Percentiles rank a stretch among this genome's conserved stretches.
Evolutionary conservation across 2,329 filamentous ascomycete species (phyloP).

Genomic region (Fusarium subtropicale): DNA sequence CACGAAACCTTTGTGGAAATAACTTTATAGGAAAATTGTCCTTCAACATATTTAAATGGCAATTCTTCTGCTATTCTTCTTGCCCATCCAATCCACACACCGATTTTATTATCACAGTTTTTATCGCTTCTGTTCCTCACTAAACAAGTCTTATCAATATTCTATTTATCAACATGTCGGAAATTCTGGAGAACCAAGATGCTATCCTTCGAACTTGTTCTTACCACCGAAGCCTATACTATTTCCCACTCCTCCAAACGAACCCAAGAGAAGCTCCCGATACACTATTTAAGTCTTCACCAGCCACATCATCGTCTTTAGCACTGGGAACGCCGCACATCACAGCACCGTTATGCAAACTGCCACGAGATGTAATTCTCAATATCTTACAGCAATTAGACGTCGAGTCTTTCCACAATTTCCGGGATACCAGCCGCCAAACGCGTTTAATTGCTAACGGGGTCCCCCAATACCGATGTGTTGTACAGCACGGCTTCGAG

Average conservation of each 20-base stretch:
- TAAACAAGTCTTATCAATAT: too few species aligned
- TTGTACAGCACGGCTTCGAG: background rate
- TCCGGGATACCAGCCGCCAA: constrained; percentile 5
- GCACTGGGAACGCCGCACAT: too few species aligned
- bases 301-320: background rate
- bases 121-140: background rate
- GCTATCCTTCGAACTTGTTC: constrained; percentile 3
- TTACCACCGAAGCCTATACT: constrained; percentile 14
- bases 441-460: background rate
- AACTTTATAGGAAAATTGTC: fast-evolving
- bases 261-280: background rate
- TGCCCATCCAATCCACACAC: background rate
- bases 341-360: background rate
- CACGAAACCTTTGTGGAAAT: fast-evolving
- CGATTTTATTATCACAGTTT: background rate
- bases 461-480: background rate
- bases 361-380: background rate
- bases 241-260: background rate
- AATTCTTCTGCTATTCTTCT: background rate
- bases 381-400: constrained; percentile 3
- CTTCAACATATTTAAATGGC: background rate
- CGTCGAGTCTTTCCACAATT: background rate
- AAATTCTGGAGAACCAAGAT: background rate
- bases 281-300: background rate
- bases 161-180: background rate